Evolutionary conservation across 306 rosid species (phyloP).

Genomic region (Begonia masoniana): DNA sequence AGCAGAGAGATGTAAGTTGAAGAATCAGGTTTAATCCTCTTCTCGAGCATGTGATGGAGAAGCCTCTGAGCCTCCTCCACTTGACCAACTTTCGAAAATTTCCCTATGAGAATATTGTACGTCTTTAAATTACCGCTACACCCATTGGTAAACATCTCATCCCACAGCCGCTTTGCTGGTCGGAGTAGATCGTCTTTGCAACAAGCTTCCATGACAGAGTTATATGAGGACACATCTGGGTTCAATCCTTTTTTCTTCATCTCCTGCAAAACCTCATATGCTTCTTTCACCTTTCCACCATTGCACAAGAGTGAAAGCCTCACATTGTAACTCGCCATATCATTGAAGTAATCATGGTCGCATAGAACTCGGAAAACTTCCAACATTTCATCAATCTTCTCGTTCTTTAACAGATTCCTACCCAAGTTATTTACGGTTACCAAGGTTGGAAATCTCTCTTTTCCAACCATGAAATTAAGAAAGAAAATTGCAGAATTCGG

Average conservation of each 20-base stretch:
- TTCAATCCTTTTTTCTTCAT: conserved; percentile 66
- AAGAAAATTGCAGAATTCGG: conserved; percentile 45
- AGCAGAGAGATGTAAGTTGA: conserved; percentile 52
- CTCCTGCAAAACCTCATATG: conserved; percentile 62
- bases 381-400: conserved; percentile 41
- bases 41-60: conserved; percentile 53
- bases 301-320: conserved; percentile 61
- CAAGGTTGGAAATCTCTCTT: conserved; percentile 53
- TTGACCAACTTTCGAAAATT: conserved; percentile 57
- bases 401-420: conserved; percentile 49
- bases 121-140: conserved; percentile 67
- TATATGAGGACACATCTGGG: conserved; percentile 48
- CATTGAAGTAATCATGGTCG: conserved; percentile 38
- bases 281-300: conserved; percentile 67
- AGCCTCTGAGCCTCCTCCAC: conserved; percentile 67
- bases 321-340: conserved; percentile 59
- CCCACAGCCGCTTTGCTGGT: conserved; percentile 87
- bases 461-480: conserved; percentile 52
- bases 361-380: conserved; percentile 43
- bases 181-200: conserved; percentile 71
- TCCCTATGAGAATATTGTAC: conserved; percentile 53
- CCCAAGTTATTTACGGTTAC: conserved; percentile 48
- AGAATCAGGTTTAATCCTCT: conserved; percentile 43
- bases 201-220: conserved; percentile 74
- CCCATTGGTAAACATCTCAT: conserved; percentile 82